Conservation (phyloP, 176 grass and related monocot species). For the Secale cereale region DNA sequence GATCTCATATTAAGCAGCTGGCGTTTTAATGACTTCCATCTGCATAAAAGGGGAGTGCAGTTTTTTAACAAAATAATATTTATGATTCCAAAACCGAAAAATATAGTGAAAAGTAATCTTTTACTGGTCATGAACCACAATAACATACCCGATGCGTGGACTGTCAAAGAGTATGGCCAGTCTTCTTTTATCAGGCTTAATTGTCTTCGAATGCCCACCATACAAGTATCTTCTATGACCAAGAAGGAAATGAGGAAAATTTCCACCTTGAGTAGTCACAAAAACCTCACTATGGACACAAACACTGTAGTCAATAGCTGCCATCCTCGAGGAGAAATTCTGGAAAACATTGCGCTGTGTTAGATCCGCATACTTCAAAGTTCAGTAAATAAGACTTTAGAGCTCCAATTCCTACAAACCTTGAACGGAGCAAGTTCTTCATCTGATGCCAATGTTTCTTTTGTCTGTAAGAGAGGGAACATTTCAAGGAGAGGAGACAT, state of each 20-base stretch:
- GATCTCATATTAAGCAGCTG: constrained; percentile 80
- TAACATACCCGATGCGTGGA: constrained; percentile 74
- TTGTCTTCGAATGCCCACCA: constrained; percentile 90
- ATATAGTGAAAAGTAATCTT: not conserved
- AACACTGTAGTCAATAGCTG: constrained; percentile 89
- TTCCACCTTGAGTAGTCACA: constrained; percentile 96
- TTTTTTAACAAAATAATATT: constrained; percentile 10
- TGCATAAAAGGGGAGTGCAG: constrained; percentile 36
- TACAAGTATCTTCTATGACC: constrained; percentile 94
- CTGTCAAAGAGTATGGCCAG: constrained; percentile 87
- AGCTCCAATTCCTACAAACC: constrained; percentile 35
- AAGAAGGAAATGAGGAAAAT: constrained; percentile 90
- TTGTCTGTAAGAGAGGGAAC: constrained; percentile 95
- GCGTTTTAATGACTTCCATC: constrained; percentile 84
- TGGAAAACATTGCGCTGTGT: constrained; percentile 24
- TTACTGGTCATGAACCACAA: not conserved
- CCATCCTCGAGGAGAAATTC: constrained; percentile 99
- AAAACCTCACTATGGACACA: constrained; percentile 96
- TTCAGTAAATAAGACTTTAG: not conserved
- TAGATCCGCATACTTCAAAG: constrained; percentile 8
- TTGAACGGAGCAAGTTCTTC: constrained; percentile 90
- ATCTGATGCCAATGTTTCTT: constrained; percentile 84
- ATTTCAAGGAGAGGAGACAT: constrained; percentile 98
- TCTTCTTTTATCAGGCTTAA: constrained; percentile 98
- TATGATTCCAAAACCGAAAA: constrained; percentile 5